Percentiles rank a stretch among this genome's conserved stretches.
Evolutionary conservation across 148 eudicot species (phyloP).

Genomic region (Camellia sinensis): DNA sequence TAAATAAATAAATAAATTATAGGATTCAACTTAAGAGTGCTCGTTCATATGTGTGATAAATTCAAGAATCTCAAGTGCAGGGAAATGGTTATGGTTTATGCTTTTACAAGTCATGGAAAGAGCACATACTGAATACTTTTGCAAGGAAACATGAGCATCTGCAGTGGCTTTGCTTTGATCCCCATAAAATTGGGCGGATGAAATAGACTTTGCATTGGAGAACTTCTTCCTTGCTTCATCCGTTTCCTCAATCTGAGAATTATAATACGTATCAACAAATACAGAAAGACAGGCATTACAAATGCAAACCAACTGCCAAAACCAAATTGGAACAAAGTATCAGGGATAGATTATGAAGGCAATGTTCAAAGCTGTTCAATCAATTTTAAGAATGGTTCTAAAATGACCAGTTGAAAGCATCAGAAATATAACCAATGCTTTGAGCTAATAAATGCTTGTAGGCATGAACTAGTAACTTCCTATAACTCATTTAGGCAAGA

Average conservation of each 20-base stretch:
- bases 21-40: not conserved
- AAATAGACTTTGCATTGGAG: conserved; percentile 92
- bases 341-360: not conserved
- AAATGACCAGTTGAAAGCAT: not conserved
- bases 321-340: not conserved
- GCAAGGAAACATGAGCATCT: conserved; percentile 66
- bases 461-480: not conserved
- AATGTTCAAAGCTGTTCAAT: conserved; percentile 1
- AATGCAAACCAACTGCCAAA: not conserved
- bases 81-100: not conserved
- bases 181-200: conserved; percentile 88
- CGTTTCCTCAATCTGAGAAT: conserved; percentile 70
- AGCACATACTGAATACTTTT: conserved; percentile 71
- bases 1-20: not conserved
- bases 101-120: conserved; percentile 6
- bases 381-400: too few relatives aligned
- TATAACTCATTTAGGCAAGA: not conserved
- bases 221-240: conserved; percentile 98
- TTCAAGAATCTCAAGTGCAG: not conserved
- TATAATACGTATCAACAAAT: not conserved
- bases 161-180: conserved; percentile 49
- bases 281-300: conserved; percentile 7
- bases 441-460: not conserved
- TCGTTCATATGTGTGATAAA: not conserved
- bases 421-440: not conserved